A percentile compares a stretch with the other conserved stretches of the same genome.
Evolutionary conservation across 345 rosid genomes (phyloP).

Genomic region (Geranium rotundifolium): DNA sequence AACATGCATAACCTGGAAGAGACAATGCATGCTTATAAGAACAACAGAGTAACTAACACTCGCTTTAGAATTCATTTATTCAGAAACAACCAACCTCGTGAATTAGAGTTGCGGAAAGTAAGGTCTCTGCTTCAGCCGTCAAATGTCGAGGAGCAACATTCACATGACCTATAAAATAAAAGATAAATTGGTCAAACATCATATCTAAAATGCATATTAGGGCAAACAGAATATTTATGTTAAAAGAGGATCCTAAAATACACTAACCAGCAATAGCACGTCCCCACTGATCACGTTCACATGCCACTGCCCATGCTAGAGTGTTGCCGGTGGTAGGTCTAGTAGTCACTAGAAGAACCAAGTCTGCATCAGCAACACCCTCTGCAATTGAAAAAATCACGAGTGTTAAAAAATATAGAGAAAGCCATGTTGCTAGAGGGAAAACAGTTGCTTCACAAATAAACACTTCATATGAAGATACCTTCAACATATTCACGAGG

Average conservation of each 20-base stretch:
- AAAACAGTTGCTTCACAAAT: too few relatives aligned
- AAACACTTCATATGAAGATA: constrained; percentile 17
- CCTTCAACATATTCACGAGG: constrained; percentile 94
- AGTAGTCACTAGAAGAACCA: constrained; percentile 91
- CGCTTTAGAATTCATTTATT: neutral
- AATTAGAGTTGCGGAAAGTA: constrained; percentile 93
- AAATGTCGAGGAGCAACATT: constrained; percentile 99
- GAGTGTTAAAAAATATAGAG: too few relatives aligned
- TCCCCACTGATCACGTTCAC: constrained; percentile 99
- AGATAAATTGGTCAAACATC: neutral
- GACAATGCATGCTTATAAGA: constrained; percentile 4
- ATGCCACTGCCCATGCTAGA: constrained; percentile 99
- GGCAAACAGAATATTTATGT: too few relatives aligned
- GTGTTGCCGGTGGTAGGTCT: constrained; percentile 99
- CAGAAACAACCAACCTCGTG: constrained; percentile 53
- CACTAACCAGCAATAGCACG: constrained; percentile 90
- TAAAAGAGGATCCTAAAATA: too few relatives aligned
- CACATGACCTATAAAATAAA: constrained; percentile 62
- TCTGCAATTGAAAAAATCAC: constrained; percentile 25
- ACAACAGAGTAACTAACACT: neutral
- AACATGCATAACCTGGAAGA: constrained; percentile 90
- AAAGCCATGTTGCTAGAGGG: too few relatives aligned
- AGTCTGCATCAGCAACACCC: constrained; percentile 85
- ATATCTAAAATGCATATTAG: too few relatives aligned
- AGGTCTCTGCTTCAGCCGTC: constrained; percentile 91